Percentiles rank a stretch among this genome's conserved stretches.
These are phyloP conservation scores for Exsudoporus frostii DNA, from an alignment of 768 basidiomycete genomes.

Conservation along the genomic window DNA sequence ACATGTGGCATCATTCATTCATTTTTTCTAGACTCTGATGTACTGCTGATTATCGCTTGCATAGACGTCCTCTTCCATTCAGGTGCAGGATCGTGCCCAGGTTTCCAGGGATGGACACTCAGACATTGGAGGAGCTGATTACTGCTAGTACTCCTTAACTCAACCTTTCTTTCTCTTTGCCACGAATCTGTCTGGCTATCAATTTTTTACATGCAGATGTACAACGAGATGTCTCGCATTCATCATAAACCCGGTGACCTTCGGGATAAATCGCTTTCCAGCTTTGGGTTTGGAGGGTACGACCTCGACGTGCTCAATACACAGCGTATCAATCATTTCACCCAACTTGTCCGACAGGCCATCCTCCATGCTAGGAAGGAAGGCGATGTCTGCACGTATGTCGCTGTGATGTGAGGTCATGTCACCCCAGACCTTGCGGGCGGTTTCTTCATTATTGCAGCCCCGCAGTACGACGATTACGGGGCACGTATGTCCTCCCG, in stretches of 20 bases:
- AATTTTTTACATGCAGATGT: too few relatives aligned
- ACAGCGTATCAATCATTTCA: not conserved
- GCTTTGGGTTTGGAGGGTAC: not conserved
- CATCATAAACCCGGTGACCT: not conserved
- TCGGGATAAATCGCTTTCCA: not conserved
- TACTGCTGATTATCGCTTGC: not conserved
- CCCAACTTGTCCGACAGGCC: not conserved
- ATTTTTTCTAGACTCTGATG: too few relatives aligned
- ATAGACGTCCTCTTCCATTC: slow-evolving; percentile 8
- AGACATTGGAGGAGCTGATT: too few relatives aligned
- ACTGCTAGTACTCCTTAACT: too few relatives aligned
- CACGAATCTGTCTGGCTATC: too few relatives aligned
- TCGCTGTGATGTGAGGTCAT: not conserved
- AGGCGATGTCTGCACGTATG: not conserved
- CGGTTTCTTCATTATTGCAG: not conserved
- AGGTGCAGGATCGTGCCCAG: slow-evolving; percentile 4
- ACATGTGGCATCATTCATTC: not conserved
- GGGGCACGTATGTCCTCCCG: not conserved
- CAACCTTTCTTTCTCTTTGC: too few relatives aligned
- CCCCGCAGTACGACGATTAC: not conserved
- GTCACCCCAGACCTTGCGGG: not conserved
- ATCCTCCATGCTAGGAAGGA: not conserved
- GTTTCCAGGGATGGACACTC: not conserved
- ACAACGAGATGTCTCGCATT: not conserved
- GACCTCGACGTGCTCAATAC: not conserved